Percentiles rank a stretch among this genome's conserved stretches.
Evolutionary conservation across 2,329 filamentous ascomycete species (phyloP).

Genomic region (Trichophyton rubrum): DNA sequence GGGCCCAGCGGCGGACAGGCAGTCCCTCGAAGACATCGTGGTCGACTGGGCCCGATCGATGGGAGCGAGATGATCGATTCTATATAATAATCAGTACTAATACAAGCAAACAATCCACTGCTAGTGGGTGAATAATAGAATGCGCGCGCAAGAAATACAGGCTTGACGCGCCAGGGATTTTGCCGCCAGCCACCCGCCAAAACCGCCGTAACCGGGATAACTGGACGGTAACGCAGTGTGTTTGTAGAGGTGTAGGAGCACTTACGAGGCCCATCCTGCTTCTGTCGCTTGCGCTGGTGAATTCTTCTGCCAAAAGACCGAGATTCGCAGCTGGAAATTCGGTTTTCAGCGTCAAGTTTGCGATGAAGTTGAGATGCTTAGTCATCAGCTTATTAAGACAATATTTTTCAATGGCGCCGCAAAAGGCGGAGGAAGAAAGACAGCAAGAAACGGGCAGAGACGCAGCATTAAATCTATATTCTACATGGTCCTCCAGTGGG

Average conservation of each 20-base stretch:
- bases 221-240: not conserved
- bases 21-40: conserved; percentile 61
- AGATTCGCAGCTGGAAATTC: not conserved
- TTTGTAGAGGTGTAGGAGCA: not conserved
- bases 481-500: not conserved
- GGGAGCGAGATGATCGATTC: not conserved
- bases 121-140: not conserved
- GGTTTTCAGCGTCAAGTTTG: not conserved
- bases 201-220: not conserved
- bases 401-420: not conserved
- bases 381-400: not conserved
- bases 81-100: not conserved
- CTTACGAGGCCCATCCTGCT: conserved; percentile 1
- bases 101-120: not conserved
- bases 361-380: not conserved
- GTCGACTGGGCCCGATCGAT: conserved; percentile 41
- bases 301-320: not conserved
- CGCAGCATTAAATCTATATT: conserved; percentile 4
- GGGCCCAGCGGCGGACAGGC: conserved; percentile 81
- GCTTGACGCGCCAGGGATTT: not conserved
- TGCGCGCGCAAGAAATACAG: not conserved
- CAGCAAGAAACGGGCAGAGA: not conserved
- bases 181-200: not conserved
- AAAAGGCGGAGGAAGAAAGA: not conserved
- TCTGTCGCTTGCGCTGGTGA: not conserved